Conservation (phyloP, 176 grass and related monocot genomes). For the Oryza meridionalis region DNA sequence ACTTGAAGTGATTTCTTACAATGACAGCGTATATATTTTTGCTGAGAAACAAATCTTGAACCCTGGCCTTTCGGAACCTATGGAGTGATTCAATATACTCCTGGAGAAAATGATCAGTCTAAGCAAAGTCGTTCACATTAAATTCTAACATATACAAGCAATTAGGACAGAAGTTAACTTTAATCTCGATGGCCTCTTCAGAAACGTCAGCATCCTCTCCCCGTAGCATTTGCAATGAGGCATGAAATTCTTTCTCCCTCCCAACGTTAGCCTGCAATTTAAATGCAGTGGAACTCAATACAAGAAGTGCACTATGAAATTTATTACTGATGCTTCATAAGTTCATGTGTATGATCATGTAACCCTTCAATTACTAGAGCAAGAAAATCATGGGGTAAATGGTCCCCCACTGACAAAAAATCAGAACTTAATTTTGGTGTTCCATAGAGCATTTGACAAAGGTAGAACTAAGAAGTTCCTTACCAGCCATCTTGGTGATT, state of each 20-base stretch:
- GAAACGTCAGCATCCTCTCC: slow-evolving; percentile 58
- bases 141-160: slow-evolving; percentile 22
- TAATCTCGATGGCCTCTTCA: slow-evolving; percentile 69
- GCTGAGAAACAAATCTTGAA: slow-evolving; percentile 62
- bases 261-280: slow-evolving; percentile 65
- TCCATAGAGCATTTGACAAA: not conserved
- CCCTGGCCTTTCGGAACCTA: slow-evolving; percentile 49
- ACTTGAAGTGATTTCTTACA: slow-evolving; percentile 58
- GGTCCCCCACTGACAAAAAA: not conserved
- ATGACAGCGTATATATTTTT: slow-evolving; percentile 61
- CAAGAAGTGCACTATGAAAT: not conserved
- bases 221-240: slow-evolving; percentile 63
- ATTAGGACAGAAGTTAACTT: slow-evolving; percentile 45
- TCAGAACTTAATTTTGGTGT: not conserved
- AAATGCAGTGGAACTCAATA: slow-evolving; percentile 9
- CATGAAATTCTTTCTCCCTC: slow-evolving; percentile 60
- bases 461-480: not conserved
- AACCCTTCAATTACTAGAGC: not conserved
- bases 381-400: not conserved
- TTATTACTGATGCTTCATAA: not conserved
- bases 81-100: slow-evolving; percentile 63
- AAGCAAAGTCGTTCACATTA: slow-evolving; percentile 1
- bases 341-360: slow-evolving; percentile 11
- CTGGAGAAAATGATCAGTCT: slow-evolving; percentile 38
- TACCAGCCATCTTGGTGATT: slow-evolving; percentile 91